A percentile compares a stretch with the other conserved stretches of the same genome.
Conservation (phyloP, 345 rosid species). For the Excoecaria agallocha region DNA sequence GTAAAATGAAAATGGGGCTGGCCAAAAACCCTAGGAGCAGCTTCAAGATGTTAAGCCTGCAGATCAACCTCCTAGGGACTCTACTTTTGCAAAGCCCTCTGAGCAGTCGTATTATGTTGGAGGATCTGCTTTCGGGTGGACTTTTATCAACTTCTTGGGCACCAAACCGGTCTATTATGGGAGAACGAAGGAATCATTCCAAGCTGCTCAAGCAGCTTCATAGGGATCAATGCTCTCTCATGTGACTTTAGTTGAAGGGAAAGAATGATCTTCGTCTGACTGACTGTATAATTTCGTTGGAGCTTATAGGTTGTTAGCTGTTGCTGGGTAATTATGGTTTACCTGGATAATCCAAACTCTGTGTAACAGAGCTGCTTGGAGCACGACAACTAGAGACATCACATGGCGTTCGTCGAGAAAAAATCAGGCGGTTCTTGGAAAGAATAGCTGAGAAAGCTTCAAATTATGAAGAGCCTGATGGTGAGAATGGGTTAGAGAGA, state of each 20-base stretch:
- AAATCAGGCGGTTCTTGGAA: too few species aligned
- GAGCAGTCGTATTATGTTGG: slow-evolving; percentile 53
- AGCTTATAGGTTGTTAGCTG: neutral
- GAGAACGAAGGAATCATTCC: slow-evolving; percentile 64
- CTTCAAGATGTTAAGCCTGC: slow-evolving; percentile 12
- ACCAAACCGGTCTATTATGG: slow-evolving; percentile 56
- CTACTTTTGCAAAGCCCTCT: slow-evolving; percentile 20
- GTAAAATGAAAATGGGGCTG: slow-evolving; percentile 39
- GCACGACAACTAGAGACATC: too few species aligned
- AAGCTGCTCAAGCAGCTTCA: slow-evolving; percentile 38
- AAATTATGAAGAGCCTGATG: too few species aligned
- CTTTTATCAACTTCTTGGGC: slow-evolving; percentile 59
- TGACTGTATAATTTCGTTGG: neutral
- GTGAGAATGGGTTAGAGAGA: too few species aligned
- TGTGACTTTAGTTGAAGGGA: slow-evolving; percentile 1
- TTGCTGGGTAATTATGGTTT: neutral
- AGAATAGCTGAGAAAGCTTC: too few species aligned
- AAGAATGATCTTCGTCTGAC: neutral
- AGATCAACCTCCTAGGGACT: too few species aligned
- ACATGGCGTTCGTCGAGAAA: too few species aligned
- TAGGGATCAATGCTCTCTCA: slow-evolving; percentile 2
- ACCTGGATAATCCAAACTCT: too few species aligned
- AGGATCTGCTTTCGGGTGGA: slow-evolving; percentile 92
- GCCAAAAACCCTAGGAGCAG: slow-evolving; percentile 24
- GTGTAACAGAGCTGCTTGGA: too few species aligned